phyloP scores from a whole-genome alignment of 805 yeast genomes.

The Metschnikowia corniflorae region DNA sequence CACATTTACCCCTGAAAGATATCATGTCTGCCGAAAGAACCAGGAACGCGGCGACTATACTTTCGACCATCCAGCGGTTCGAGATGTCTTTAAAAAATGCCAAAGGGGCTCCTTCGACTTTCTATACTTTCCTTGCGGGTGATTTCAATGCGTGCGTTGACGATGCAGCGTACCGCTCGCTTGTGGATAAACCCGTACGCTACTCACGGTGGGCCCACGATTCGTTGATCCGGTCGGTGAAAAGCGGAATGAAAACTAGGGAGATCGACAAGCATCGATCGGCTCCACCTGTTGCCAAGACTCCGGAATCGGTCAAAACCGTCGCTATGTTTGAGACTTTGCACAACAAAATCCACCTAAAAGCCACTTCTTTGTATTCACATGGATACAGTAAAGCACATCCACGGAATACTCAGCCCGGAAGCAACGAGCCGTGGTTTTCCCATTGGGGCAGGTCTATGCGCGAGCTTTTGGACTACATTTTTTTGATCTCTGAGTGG shows the following conservation, averaged over 20 bases:
- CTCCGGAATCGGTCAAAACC: slow-evolving; percentile 1
- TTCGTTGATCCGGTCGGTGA: slow-evolving; percentile 1
- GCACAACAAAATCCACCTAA: slow-evolving; percentile 2
- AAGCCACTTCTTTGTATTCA: slow-evolving; percentile 3
- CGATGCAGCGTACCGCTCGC: slow-evolving; percentile 6
- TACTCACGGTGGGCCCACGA: slow-evolving; percentile 2
- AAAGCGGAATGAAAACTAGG: neutral
- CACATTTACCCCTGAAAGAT: slow-evolving; percentile 3
- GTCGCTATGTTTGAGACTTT: slow-evolving; percentile 2
- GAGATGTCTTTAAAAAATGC: neutral
- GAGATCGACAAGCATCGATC: neutral
- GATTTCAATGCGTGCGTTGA: slow-evolving; percentile 5
- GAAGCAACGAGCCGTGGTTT: slow-evolving; percentile 5
- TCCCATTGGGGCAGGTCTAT: slow-evolving; percentile 2
- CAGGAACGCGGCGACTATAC: slow-evolving; percentile 1
- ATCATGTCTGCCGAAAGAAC: neutral
- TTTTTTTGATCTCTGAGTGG: slow-evolving; percentile 6
- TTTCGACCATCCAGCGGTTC: neutral
- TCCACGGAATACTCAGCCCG: slow-evolving; percentile 1
- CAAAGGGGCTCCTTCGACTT: neutral
- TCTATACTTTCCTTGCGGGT: slow-evolving; percentile 8
- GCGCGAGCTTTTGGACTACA: slow-evolving; percentile 4
- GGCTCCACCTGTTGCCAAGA: neutral
- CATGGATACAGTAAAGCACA: slow-evolving; percentile 4
- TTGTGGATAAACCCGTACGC: slow-evolving; percentile 3